These are phyloP conservation scores for Thelonectria discophora DNA, from an alignment of 2,329 filamentous ascomycete species.

Conservation along the genomic window DNA sequence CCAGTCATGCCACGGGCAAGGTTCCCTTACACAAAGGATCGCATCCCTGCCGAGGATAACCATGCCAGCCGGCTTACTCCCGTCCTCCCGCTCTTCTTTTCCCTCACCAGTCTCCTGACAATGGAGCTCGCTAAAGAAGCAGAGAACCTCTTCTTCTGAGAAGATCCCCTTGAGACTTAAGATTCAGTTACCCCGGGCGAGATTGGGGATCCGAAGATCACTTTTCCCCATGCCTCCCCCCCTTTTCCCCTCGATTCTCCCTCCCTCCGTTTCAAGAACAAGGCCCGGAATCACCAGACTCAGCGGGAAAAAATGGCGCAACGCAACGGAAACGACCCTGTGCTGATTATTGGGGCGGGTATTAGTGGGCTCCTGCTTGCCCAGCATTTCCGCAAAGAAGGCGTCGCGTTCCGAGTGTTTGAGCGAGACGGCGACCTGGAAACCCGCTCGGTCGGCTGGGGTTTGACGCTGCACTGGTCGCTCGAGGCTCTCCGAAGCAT, in stretches of 20 bases:
- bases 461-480: constrained; percentile 71
- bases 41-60: neutral
- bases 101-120: neutral
- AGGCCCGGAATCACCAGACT: neutral
- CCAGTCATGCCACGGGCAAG: neutral
- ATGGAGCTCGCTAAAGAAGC: neutral
- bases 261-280: neutral
- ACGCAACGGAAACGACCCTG: constrained; percentile 20
- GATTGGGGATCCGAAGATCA: constrained; percentile 2
- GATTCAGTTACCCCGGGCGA: neutral
- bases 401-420: constrained; percentile 58
- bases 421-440: constrained; percentile 60
- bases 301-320: constrained; percentile 1
- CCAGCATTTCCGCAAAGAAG: constrained; percentile 45
- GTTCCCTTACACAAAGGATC: neutral
- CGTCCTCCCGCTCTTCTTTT: neutral
- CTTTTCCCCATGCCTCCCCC: neutral
- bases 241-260: neutral
- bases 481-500: constrained; percentile 61
- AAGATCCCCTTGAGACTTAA: neutral
- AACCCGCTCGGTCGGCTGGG: constrained; percentile 66
- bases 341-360: constrained; percentile 51
- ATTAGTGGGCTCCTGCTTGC: constrained; percentile 51
- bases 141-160: neutral
- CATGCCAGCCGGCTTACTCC: neutral